Conservation (phyloP, 2,329 filamentous ascomycete genomes). For the Alternaria dauci region DNA sequence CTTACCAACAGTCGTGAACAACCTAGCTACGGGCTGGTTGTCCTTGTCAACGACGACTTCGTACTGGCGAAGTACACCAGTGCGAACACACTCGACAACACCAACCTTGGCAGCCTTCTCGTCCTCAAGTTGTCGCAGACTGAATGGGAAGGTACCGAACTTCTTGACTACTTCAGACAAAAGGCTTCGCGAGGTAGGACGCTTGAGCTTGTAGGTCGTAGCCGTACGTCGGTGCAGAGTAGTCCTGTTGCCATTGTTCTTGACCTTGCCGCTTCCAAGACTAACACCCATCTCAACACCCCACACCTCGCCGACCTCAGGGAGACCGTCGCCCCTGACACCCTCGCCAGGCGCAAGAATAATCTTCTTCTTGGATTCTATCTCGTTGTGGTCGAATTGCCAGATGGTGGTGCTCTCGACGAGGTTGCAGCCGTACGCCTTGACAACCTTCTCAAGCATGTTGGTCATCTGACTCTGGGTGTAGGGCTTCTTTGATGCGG, state of each 20-base stretch:
- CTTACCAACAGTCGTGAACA: constrained; percentile 93
- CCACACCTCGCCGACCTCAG: constrained; percentile 94
- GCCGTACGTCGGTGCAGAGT: constrained; percentile 93
- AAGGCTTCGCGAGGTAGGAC: constrained; percentile 89
- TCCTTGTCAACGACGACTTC: constrained; percentile 97
- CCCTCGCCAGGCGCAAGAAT: constrained; percentile 87
- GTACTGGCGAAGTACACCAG: constrained; percentile 92
- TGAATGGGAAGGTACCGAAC: constrained; percentile 98
- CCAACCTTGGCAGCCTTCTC: constrained; percentile 96
- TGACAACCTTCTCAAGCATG: constrained; percentile 89
- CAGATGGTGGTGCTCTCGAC: constrained; percentile 99
- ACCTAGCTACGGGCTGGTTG: constrained; percentile 79
- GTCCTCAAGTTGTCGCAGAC: constrained; percentile 93
- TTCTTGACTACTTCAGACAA: constrained; percentile 96
- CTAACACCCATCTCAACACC: constrained; percentile 96
- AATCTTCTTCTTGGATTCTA: constrained; percentile 98
- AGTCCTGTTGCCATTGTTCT: constrained; percentile 82
- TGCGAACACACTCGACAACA: constrained; percentile 93
- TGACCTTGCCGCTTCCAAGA: constrained; percentile 91
- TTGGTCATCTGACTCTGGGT: constrained; percentile 87
- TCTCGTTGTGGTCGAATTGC: constrained; percentile 96
- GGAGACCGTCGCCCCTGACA: constrained; percentile 86
- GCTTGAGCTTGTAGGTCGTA: constrained; percentile 92
- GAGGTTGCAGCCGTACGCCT: constrained; percentile 88
- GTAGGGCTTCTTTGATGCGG: constrained; percentile 79